phyloP scores from a whole-genome alignment of 148 eudicot genomes.

The Rheum nobile region DNA sequence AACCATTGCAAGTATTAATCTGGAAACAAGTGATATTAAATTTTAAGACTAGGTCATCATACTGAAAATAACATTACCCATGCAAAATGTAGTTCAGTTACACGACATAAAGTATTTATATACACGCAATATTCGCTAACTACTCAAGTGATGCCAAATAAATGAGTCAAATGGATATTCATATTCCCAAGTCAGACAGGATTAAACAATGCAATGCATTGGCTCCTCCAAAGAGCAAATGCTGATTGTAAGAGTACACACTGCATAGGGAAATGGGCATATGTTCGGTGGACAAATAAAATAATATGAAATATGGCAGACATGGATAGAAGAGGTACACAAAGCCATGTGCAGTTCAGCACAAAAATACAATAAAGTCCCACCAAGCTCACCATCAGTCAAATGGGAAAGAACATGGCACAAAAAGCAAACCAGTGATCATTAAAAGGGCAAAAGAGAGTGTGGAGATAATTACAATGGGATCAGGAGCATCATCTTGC shows the following conservation, averaged over 20 bases:
- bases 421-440: slow-evolving; percentile 9
- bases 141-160: slow-evolving; percentile 2
- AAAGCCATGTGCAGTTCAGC: slow-evolving; percentile 27
- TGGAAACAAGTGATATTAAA: slow-evolving; percentile 15
- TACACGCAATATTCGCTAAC: background rate
- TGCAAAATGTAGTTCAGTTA: background rate
- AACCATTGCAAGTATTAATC: slow-evolving; percentile 95
- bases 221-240: background rate
- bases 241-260: background rate
- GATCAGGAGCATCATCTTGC: slow-evolving; percentile 97
- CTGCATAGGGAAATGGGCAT: background rate
- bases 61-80: background rate
- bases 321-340: slow-evolving; percentile 2
- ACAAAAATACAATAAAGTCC: slow-evolving; percentile 6
- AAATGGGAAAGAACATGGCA: slow-evolving; percentile 12
- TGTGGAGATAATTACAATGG: slow-evolving; percentile 40
- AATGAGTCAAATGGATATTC: background rate
- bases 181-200: slow-evolving; percentile 4
- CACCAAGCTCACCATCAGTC: background rate
- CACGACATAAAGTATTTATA: background rate
- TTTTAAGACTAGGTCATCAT: background rate
- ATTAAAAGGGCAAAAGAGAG: background rate
- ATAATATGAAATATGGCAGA: background rate
- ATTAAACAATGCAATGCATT: background rate
- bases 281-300: background rate